A percentile compares a stretch with the other conserved stretches of the same genome.
Evolutionary conservation across 176 grass and related monocot genomes (phyloP).

Genomic region (Bolboschoenus planiculmis): DNA sequence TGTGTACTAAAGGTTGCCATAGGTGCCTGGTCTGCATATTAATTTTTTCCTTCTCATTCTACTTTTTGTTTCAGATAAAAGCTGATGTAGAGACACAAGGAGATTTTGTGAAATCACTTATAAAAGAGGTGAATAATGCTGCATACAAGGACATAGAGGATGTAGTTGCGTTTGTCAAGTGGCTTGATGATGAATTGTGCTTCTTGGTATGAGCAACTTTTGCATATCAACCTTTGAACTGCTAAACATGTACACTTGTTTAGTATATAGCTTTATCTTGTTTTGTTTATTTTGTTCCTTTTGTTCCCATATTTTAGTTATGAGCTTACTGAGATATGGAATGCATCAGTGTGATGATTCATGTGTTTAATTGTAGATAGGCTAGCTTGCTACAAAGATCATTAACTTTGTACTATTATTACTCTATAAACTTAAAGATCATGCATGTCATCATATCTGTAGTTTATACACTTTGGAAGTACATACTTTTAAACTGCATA

Average conservation of each 20-base stretch:
- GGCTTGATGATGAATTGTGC: slow-evolving; percentile 96
- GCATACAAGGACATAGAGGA: slow-evolving; percentile 92
- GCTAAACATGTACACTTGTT: slow-evolving; percentile 13
- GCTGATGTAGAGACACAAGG: slow-evolving; percentile 97
- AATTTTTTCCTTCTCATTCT: neutral
- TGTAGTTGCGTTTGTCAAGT: slow-evolving; percentile 97
- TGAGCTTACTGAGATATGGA: neutral
- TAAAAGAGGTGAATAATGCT: slow-evolving; percentile 97
- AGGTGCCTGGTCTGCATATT: neutral
- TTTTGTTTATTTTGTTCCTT: too few relatives aligned
- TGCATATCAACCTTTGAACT: neutral
- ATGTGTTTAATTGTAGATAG: neutral
- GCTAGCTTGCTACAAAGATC: neutral
- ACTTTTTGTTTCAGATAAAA: slow-evolving; percentile 64
- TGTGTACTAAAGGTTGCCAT: neutral
- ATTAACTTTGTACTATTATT: neutral
- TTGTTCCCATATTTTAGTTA: neutral
- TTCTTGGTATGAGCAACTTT: slow-evolving; percentile 59
- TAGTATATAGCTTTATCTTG: slow-evolving; percentile 1
- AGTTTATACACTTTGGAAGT: neutral
- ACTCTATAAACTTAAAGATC: neutral
- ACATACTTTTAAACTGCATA: neutral
- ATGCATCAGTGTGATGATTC: neutral
- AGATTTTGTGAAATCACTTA: slow-evolving; percentile 94
- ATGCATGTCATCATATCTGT: neutral